Evolutionary conservation across 2,329 filamentous ascomycete species (phyloP).

Genomic region (Blastomyces parvus): DNA sequence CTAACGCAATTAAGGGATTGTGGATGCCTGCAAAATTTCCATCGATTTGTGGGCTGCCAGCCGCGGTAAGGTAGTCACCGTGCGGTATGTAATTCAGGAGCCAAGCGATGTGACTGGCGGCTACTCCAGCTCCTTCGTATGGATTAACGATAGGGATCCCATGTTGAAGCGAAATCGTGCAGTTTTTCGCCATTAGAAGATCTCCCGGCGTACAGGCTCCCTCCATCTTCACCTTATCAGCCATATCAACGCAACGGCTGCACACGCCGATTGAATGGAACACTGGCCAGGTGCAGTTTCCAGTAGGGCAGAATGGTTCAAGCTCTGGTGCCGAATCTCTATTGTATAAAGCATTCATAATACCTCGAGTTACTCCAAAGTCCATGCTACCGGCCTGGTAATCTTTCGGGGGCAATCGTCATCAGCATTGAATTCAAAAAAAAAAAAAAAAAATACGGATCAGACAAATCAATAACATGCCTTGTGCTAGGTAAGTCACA

Average conservation of each 20-base stretch:
- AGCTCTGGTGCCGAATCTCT: not conserved
- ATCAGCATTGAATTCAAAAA: not conserved
- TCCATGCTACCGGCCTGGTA: not conserved
- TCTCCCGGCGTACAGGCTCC: conserved; percentile 3
- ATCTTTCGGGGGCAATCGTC: not conserved
- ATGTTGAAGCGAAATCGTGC: conserved; percentile 3
- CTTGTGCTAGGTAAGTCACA: not conserved
- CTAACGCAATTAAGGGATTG: not conserved
- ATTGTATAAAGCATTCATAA: conserved; percentile 6
- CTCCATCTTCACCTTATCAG: conserved; percentile 1
- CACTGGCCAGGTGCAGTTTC: conserved; percentile 4
- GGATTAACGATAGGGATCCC: not conserved
- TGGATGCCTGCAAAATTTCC: not conserved
- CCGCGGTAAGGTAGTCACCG: not conserved
- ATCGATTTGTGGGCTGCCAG: not conserved
- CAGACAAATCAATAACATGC: not conserved
- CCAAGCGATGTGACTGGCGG: conserved; percentile 1
- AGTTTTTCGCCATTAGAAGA: conserved; percentile 6
- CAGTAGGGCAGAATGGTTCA: not conserved
- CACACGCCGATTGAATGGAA: conserved; percentile 1
- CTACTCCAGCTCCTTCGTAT: not conserved
- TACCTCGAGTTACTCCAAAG: not conserved
- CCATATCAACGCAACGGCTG: not conserved
- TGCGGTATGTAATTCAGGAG: not conserved
- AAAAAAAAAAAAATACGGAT: too few relatives aligned